Evolutionary conservation across 164 flowering plant genomes (phyloP), one percentile per base, ranked within the genome.

Genomic region (Taxillus chinensis): DNA sequence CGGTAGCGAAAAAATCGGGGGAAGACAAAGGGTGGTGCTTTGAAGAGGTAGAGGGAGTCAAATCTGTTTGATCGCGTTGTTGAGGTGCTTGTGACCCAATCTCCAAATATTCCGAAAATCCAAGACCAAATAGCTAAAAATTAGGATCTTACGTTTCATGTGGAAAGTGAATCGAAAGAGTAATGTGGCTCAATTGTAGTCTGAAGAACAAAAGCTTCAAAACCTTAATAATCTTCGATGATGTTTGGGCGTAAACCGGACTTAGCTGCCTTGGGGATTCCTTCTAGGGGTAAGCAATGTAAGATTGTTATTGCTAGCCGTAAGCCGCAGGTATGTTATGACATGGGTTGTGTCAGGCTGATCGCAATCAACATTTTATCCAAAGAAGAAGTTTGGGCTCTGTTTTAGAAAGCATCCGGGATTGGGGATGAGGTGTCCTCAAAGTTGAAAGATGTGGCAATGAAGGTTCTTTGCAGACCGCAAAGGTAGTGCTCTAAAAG

Each of bases 201-300:
- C 7, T 61, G 60, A 55, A 67, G 62, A 15, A 55, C n/a, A 51
- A 54, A 38, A 46, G 9, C 7, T 27, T 27, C 41, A 67, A 40
- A 16, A 40, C 55, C 48, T 50, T 67, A 5, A n/a, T 67, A 5
- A 67, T 67, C 55, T 55, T 67, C 7, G 70, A 67, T 61, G 61
- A 61, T 55, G 4, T 61, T 39, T 67, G 70, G 70, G 55, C 10
- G n/a, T n/a, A 38, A 54, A 39, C 52, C 61, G 3, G 60, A 67
- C 13, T 39, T 67, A 7, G 40, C 4, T 12, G 50, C 37, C 3
- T 14, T 66, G 2, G 69, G 69, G 41, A 66, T 66, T 37, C 69
- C 64, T 38, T 57, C 3, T 39, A 61, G 60, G 8, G 45, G 27
- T 10, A 42, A 12, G 2, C 60, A 60, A 11, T 42, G 45, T n/a